Evolutionary conservation across 345 rosid species (phyloP).

Genomic region (Dimocarpus longan): DNA sequence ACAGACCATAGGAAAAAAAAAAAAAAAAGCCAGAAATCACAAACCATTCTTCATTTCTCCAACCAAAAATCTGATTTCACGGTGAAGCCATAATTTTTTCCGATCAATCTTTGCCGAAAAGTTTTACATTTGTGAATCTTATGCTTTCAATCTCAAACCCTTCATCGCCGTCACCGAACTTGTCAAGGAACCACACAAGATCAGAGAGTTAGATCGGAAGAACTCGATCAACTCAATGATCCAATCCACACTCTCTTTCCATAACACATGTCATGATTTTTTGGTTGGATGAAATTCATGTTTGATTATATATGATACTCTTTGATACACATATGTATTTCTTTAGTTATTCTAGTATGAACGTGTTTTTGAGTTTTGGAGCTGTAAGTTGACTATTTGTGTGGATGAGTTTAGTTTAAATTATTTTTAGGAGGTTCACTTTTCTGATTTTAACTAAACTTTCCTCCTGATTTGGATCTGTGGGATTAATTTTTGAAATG

Average conservation of each 20-base stretch:
- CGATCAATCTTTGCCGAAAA: conserved; percentile 31
- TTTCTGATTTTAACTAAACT: too few relatives aligned
- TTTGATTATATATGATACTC: too few relatives aligned
- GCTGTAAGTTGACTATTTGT: too few relatives aligned
- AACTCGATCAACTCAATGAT: conserved; percentile 42
- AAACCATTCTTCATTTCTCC: not conserved
- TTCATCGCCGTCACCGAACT: conserved; percentile 48
- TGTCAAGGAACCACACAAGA: conserved; percentile 30
- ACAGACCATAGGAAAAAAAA: too few relatives aligned
- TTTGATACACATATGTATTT: too few relatives aligned
- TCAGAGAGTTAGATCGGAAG: conserved; percentile 40
- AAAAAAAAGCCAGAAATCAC: not conserved
- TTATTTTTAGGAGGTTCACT: too few relatives aligned
- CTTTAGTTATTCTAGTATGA: too few relatives aligned
- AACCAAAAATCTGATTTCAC: not conserved
- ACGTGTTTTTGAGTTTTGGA: too few relatives aligned
- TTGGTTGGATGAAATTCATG: too few relatives aligned
- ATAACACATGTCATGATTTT: conserved; percentile 62
- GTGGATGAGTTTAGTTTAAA: too few relatives aligned
- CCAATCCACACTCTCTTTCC: conserved; percentile 37
- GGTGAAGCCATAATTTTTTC: conserved; percentile 17
- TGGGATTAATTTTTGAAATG: too few relatives aligned
- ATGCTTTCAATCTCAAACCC: conserved; percentile 58
- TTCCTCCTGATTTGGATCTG: too few relatives aligned
- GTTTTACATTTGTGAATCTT: conserved; percentile 2